Base-by-base conservation (phyloP, 257 asterid genomes). In the Eucommia ulmoides region DNA sequence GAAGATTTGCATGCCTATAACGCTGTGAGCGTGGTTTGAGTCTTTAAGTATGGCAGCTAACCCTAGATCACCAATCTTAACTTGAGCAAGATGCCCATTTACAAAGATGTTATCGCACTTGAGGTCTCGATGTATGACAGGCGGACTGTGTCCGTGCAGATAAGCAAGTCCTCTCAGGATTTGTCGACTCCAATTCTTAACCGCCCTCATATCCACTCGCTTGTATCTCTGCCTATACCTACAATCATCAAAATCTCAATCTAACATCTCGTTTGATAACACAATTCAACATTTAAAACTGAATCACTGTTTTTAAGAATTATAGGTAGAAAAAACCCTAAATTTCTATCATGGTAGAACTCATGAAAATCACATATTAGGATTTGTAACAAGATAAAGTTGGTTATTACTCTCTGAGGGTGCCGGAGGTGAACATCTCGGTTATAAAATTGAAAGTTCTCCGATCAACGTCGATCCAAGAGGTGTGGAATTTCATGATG, bases 401-500 rank as follows among this genome's bases (percentile, higher is more conserved):
- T 10, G 6, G 20, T 42, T 16, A 64, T 66, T 77, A 84, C 93
- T 79, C 91, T 84, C 91, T 60, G 6, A 84, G 68, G 58, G 93
- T 76, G 65, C 95, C 95, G 11, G 95, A 84, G 45, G 95, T 82
- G 57, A 84, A 84, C 75, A 84, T 26, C 60, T 84, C 95, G 11
- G 91, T 77, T 57, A 84, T 74, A 76, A 84, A 84, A 68, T 82
- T 84, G 76, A 84, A 79, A 12, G 83, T 76, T 67, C 84, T 53
- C 2, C 72, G 78, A 19, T 66, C 61, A 56, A 53, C 49, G 49
- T 77, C 80, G 22, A 79, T 62, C 93, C 95, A 84, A 2, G 78
- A 76, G 3, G 93, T 60, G 16, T 61, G 78, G 22, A 75, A 79
- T 48, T 38, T 55, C 70, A 82, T 84, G 24, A 84, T 79, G n/a